phyloP scores from a whole-genome alignment of 192 early-diverging fungal genomes.

The Pilobolus umbonatus region DNA sequence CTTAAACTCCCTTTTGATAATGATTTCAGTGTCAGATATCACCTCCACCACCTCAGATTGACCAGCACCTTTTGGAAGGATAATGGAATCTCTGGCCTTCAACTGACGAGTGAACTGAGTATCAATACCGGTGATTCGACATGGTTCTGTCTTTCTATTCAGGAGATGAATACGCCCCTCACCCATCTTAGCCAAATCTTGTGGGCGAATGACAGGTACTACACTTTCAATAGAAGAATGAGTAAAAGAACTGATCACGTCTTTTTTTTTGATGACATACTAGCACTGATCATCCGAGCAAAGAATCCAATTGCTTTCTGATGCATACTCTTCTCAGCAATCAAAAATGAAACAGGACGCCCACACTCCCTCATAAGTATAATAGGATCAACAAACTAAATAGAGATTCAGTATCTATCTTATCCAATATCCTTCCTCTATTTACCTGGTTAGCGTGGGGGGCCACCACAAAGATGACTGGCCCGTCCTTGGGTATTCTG shows the following conservation, averaged over 20 bases:
- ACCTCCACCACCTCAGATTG: constrained; percentile 70
- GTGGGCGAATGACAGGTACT: constrained; percentile 92
- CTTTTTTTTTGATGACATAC: constrained; percentile 44
- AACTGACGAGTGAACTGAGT: constrained; percentile 70
- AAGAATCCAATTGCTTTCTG: constrained; percentile 79
- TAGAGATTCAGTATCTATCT: neutral
- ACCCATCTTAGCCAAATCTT: constrained; percentile 79
- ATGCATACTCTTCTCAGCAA: constrained; percentile 87
- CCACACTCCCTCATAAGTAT: constrained; percentile 80
- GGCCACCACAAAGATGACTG: constrained; percentile 90
- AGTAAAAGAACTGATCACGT: neutral
- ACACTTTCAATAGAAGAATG: neutral
- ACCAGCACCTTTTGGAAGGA: constrained; percentile 57
- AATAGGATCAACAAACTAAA: constrained; percentile 91
- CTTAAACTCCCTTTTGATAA: constrained; percentile 73
- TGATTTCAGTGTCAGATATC: constrained; percentile 76
- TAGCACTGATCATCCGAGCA: constrained; percentile 70
- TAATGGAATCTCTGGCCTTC: constrained; percentile 56
- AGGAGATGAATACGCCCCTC: constrained; percentile 64
- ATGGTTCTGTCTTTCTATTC: constrained; percentile 62
- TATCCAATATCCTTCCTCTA: neutral
- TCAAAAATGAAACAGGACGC: constrained; percentile 72
- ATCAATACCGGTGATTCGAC: constrained; percentile 62
- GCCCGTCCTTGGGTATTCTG: constrained; percentile 78
- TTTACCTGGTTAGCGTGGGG: constrained; percentile 72